A percentile compares a stretch with the other conserved stretches of the same genome.
phyloP scores from a whole-genome alignment of 148 eudicot species.

The Nepenthes mirabilis region DNA sequence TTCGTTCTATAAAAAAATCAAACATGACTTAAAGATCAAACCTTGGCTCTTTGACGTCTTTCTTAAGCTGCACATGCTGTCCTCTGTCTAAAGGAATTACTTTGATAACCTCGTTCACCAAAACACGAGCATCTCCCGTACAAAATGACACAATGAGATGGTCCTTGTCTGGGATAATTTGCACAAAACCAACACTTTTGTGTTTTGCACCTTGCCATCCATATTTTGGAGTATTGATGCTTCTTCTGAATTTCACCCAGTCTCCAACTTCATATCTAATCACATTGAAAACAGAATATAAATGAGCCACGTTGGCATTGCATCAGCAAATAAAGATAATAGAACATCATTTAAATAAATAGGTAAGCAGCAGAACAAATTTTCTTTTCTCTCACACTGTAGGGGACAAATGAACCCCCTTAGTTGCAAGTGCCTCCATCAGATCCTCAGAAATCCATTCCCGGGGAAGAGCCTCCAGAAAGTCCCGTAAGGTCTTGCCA shows the following conservation, averaged over 20 bases:
- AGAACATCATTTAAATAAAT: conserved; percentile 4
- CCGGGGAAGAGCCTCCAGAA: conserved; percentile 93
- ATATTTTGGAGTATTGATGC: conserved; percentile 50
- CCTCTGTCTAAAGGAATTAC: conserved; percentile 97
- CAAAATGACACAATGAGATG: conserved; percentile 82
- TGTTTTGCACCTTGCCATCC: conserved; percentile 97
- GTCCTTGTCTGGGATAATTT: conserved; percentile 74
- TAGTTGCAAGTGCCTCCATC: conserved; percentile 71
- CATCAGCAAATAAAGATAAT: background rate
- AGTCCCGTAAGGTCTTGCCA: conserved; percentile 86
- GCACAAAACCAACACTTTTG: conserved; percentile 90
- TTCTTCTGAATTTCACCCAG: conserved; percentile 88
- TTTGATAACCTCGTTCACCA: conserved; percentile 74
- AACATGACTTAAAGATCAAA: conserved; percentile 16
- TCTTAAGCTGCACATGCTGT: conserved; percentile 81
- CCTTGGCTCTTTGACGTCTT: conserved; percentile 90
- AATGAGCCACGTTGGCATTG: background rate
- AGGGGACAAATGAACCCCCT: conserved; percentile 83
- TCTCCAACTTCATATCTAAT: conserved; percentile 78
- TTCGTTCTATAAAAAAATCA: background rate
- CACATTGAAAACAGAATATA: background rate
- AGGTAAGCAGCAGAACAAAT: background rate
- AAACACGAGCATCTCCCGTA: conserved; percentile 79
- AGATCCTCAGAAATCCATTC: conserved; percentile 98
- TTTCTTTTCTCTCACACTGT: conserved; percentile 51